Percentiles rank a stretch among this genome's conserved stretches.
phyloP scores from a whole-genome alignment of 495 filamentous ascomycete genomes.

The Hypoxylon cercidicola region DNA sequence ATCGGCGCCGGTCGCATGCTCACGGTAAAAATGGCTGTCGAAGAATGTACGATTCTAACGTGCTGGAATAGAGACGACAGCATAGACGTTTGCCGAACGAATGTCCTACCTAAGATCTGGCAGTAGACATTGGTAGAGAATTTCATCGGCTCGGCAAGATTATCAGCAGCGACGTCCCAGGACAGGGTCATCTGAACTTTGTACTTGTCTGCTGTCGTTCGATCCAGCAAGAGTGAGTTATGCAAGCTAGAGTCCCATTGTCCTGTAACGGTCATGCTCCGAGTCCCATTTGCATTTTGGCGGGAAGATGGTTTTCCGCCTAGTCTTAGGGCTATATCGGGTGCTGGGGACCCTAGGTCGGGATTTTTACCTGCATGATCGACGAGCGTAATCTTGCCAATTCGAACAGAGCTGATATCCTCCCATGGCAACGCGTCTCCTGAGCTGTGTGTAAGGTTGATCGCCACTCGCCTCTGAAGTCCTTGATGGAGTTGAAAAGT shows the following conservation, averaged over 20 bases:
- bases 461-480: slow-evolving; percentile 85
- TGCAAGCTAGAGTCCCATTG: slow-evolving; percentile 98
- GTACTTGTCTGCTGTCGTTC: slow-evolving; percentile 89
- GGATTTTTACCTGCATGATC: slow-evolving; percentile 87
- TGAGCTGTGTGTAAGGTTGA: slow-evolving; percentile 89
- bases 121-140: slow-evolving; percentile 83
- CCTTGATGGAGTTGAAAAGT: slow-evolving; percentile 96
- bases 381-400: slow-evolving; percentile 82
- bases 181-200: slow-evolving; percentile 86
- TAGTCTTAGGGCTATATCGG: slow-evolving; percentile 81
- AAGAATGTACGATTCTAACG: slow-evolving; percentile 85
- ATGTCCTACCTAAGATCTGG: slow-evolving; percentile 85
- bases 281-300: slow-evolving; percentile 89
- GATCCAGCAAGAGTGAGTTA: slow-evolving; percentile 86
- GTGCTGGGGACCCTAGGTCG: slow-evolving; percentile 73
- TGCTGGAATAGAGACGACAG: slow-evolving; percentile 89
- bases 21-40: slow-evolving; percentile 83
- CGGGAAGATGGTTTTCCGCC: slow-evolving; percentile 78
- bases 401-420: slow-evolving; percentile 76
- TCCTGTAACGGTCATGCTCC: slow-evolving; percentile 82
- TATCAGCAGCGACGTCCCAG: slow-evolving; percentile 83
- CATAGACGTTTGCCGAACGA: slow-evolving; percentile 84
- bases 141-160: slow-evolving; percentile 81
- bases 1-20: slow-evolving; percentile 86
- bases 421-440: slow-evolving; percentile 88